Percentiles rank a stretch among this genome's conserved stretches.
phyloP scores from a whole-genome alignment of 139 green algal species.

The Coccomyxa sp. region DNA sequence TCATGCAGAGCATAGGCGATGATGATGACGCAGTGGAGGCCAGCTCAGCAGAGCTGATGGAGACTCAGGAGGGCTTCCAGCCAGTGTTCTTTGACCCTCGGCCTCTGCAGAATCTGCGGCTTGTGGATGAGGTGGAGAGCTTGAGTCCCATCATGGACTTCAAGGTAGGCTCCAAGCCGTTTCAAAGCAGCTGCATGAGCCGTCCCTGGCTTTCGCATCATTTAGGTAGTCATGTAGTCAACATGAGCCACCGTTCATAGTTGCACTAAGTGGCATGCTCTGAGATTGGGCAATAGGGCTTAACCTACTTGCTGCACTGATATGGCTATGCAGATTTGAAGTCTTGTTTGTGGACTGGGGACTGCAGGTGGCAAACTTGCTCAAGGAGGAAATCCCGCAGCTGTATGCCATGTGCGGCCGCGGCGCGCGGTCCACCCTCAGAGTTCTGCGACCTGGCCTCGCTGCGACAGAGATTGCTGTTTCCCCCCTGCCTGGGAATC shows the following conservation, averaged over 20 bases:
- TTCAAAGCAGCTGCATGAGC: background rate
- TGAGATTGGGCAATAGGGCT: no score
- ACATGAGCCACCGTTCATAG: no score
- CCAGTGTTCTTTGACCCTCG: constrained; percentile 91
- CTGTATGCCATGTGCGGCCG: constrained; percentile 85
- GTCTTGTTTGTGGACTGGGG: background rate
- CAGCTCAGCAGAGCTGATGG: constrained; percentile 49
- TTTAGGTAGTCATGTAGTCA: no score
- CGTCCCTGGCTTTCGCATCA: background rate
- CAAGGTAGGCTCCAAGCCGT: constrained; percentile 50
- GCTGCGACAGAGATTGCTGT: constrained; percentile 91
- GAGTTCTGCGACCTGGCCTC: constrained; percentile 87
- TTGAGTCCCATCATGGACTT: constrained; percentile 89
- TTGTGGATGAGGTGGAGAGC: constrained; percentile 83
- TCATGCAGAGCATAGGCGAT: constrained; percentile 80
- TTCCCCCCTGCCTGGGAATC: constrained; percentile 79
- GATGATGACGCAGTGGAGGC: constrained; percentile 87
- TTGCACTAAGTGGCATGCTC: no score
- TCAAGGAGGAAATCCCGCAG: constrained; percentile 77
- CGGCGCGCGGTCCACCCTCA: constrained; percentile 75
- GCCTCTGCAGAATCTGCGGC: constrained; percentile 81
- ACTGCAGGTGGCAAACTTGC: constrained; percentile 76
- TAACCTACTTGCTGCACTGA: background rate
- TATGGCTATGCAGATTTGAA: background rate
- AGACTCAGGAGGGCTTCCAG: constrained; percentile 86